Base-by-base conservation (phyloP, 352 stramenopile genomes). In the Blastocystis sp. region DNA sequence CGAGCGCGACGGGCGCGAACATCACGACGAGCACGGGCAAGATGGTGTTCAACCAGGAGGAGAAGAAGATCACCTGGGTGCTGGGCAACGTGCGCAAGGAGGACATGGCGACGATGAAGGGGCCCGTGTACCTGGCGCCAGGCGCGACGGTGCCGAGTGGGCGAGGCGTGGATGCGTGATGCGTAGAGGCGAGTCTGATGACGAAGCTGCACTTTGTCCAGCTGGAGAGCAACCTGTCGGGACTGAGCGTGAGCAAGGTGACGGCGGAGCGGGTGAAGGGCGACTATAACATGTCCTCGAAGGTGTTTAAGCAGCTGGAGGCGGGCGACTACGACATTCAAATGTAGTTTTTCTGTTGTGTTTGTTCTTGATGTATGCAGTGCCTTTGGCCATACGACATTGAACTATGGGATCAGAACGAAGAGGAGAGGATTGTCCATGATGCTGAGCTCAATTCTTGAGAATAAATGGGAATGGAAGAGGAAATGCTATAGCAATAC, bases 241-340 rank as follows among this genome's bases (percentile, higher is more conserved):
- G 69, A 64, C 43, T 79, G 69, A 64, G 21, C 28, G 52, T 79
- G 43, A 48, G 69, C n/a, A 79, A 79, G 69, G 60, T 63, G 6
- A 79, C 42, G 19, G 69, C 48, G 69, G 40, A 79, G 57, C 69
- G 69, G n/a, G 48, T 64, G 69, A n/a, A 45, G 43, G 69, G 69
- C 14, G 69, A 79, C 34, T 79, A 79, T 42, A 28, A 54, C 19
- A 21, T 62, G 34, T 34, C 24, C 17, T 79, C 69, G 21, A 45
- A 40, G 11, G 69, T 79, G 43, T 54, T 42, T 17, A 61, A 7
- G 24, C 42, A 64, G 21, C 11, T 79, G 69, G 21, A 79, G 57
- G 48, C 11, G n/a, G 69, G 69, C 17, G n/a, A 62, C 34, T 79
- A 79, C 52, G 69, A 79, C 28, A 64, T 79, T 24, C 69, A 79